Percentiles rank a stretch among this genome's conserved stretches.
Conservation (phyloP, 768 basidiomycete species). For the Termitomyces sp. region DNA sequence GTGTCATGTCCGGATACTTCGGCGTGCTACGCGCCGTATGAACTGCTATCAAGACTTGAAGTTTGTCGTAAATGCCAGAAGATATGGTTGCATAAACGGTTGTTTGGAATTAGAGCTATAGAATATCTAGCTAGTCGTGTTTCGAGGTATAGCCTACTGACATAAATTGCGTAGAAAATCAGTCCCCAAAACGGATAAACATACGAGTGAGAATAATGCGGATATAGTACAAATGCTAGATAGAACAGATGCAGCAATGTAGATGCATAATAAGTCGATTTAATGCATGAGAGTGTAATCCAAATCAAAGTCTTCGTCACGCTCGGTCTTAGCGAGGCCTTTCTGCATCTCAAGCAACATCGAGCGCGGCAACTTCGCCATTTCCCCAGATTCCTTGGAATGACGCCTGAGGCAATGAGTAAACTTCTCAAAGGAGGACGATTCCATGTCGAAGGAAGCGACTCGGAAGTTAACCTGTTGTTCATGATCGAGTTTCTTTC, state of each 20-base stretch:
- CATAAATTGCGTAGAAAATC: not conserved
- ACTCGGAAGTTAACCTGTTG: not conserved
- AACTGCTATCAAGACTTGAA: too few relatives aligned
- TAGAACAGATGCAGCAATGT: not conserved
- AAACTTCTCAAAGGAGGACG: not conserved
- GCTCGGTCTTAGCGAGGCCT: slow-evolving; percentile 1
- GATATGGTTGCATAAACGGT: not conserved
- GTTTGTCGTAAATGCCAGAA: not conserved
- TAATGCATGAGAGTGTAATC: not conserved
- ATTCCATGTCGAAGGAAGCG: not conserved
- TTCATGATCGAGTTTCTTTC: not conserved
- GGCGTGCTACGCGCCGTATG: too few relatives aligned
- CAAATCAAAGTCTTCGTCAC: slow-evolving; percentile 1
- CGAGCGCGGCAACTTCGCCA: not conserved
- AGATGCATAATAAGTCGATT: not conserved
- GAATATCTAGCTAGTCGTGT: not conserved
- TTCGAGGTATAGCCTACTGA: not conserved
- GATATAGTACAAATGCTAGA: not conserved
- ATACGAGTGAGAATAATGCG: not conserved
- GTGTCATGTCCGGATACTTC: too few relatives aligned
- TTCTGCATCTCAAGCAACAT: not conserved
- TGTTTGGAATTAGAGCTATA: not conserved
- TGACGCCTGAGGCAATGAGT: not conserved
- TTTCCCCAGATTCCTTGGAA: not conserved
- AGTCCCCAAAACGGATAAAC: not conserved